A percentile compares a stretch with the other conserved stretches of the same genome.
Evolutionary conservation across 495 filamentous ascomycete species (phyloP).

Genomic region (Penicillium macrosclerotiorum): DNA sequence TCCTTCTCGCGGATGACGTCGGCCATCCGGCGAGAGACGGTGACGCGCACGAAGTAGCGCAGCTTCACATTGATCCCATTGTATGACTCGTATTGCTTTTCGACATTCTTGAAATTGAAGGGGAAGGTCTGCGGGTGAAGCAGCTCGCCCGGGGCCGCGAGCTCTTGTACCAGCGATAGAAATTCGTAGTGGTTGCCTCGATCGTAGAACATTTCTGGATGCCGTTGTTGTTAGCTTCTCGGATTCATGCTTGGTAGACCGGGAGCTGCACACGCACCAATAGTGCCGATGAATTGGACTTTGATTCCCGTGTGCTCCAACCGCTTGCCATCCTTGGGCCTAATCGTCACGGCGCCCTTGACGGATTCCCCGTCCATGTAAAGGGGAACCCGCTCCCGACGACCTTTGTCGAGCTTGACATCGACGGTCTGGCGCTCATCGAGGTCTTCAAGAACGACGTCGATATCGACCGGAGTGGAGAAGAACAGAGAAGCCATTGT

Average conservation of each 20-base stretch:
- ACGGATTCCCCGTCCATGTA: constrained; percentile 99
- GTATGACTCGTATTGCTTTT: constrained; percentile 99
- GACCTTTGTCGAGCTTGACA: constrained; percentile 96
- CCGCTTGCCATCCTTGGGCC: constrained; percentile 97
- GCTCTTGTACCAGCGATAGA: constrained; percentile 90
- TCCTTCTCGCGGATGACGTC: constrained; percentile 99
- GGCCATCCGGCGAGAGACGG: constrained; percentile 92
- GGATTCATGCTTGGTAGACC: background rate
- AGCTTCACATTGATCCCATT: constrained; percentile 99
- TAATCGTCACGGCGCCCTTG: constrained; percentile 88
- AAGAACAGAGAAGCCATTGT: constrained; percentile 94
- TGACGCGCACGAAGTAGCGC: constrained; percentile 96
- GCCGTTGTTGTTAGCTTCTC: background rate
- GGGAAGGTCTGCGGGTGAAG: constrained; percentile 98
- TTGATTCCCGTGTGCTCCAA: constrained; percentile 99
- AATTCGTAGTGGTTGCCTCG: constrained; percentile 99
- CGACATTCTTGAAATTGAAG: constrained; percentile 99
- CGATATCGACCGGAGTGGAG: constrained; percentile 96
- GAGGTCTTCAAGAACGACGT: constrained; percentile 91
- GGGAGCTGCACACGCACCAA: constrained; percentile 56
- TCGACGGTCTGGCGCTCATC: constrained; percentile 92
- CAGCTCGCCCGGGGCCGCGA: constrained; percentile 93
- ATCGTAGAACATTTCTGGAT: constrained; percentile 96
- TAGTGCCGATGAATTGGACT: constrained; percentile 98
- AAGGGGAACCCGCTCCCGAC: constrained; percentile 91